A percentile compares a stretch with the other conserved stretches of the same genome.
phyloP scores from a whole-genome alignment of 441 rosid species.

The Arabidopsis lyrata region DNA sequence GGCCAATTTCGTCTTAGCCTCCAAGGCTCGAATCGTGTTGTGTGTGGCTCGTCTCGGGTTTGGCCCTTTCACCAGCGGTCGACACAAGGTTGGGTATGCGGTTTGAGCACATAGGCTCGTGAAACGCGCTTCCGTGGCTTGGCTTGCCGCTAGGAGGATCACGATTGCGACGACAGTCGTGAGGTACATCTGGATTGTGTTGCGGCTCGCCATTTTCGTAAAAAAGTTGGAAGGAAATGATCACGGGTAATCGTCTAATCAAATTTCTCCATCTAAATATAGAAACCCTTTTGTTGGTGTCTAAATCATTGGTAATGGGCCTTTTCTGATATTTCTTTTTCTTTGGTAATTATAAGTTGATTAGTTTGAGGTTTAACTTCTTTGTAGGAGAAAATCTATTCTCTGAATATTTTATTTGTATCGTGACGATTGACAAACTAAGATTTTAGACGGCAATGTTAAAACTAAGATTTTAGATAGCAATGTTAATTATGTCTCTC shows the following conservation, averaged over 20 bases:
- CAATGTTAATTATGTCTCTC: background rate
- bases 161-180: conserved; percentile 6
- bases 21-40: conserved; percentile 29
- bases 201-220: conserved; percentile 29
- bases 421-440: background rate
- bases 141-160: conserved; percentile 17
- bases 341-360: conserved; percentile 6
- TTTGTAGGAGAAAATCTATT: conserved; percentile 27
- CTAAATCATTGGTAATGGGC: conserved; percentile 23
- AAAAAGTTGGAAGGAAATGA: conserved; percentile 6
- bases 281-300: conserved; percentile 22
- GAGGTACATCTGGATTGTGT: conserved; percentile 21
- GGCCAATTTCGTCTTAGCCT: conserved; percentile 27
- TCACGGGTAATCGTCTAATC: conserved; percentile 1
- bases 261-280: conserved; percentile 8
- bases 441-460: background rate
- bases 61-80: conserved; percentile 30
- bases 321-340: conserved; percentile 9
- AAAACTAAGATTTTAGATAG: background rate
- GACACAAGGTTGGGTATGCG: conserved; percentile 37
- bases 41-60: conserved; percentile 39
- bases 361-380: conserved; percentile 34
- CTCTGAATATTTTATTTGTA: background rate
- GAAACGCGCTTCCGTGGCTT: conserved; percentile 24
- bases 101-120: conserved; percentile 31